Evolutionary conservation across 805 yeast genomes (phyloP), one percentile per base, ranked within the genome.

Genomic region (Ogataea philodendri): DNA sequence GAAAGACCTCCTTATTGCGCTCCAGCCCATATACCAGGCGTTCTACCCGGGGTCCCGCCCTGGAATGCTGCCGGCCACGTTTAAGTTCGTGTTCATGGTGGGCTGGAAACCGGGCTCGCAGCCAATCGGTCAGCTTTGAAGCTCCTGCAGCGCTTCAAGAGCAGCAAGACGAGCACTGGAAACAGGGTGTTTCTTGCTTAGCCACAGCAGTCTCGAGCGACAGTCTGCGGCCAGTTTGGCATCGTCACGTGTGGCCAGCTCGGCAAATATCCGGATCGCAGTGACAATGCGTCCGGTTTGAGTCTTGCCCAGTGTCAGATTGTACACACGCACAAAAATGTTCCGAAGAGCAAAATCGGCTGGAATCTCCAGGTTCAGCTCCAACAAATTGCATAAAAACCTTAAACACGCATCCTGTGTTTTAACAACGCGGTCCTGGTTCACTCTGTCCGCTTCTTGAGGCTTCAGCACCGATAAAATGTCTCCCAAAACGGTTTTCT

Each of bases 101-200:
- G 95, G 95, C 3, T 86, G 95, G 95, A 86, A 84, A 56, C 78
- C 80, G 45, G 72, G 84, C 54, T 87, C 89, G 3, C 65, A 79
- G 53, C 90, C n/a, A 21, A 30, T 9, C 26, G 48, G 9, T n/a
- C 10, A 17, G 13, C 17, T 15, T 15, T 22, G 4, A 15, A 15
- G 13, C 46, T 55, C 60, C 26, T 34, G 15, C 18, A 56, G 29
- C 0, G 47, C 57, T 17, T 53, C 51, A 5, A 17, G 10, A 0
- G 60, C 60, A 7, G 33, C 20, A 3, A 13, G 16, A 7, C 48
- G 39, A 9, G 51, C 41, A 23, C 30, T 49, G 1, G 49, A 14
- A 1, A 47, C 29, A 6, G 59, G 59, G 26, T 56, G 61, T 15
- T 49, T 52, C 20, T 22, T 26, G 13, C 43, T 35, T 22, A 56